A percentile compares a stretch with the other conserved stretches of the same genome.
phyloP scores from a whole-genome alignment of 73 alveolate genomes.

The Tetrahymena malaccensis region DNA sequence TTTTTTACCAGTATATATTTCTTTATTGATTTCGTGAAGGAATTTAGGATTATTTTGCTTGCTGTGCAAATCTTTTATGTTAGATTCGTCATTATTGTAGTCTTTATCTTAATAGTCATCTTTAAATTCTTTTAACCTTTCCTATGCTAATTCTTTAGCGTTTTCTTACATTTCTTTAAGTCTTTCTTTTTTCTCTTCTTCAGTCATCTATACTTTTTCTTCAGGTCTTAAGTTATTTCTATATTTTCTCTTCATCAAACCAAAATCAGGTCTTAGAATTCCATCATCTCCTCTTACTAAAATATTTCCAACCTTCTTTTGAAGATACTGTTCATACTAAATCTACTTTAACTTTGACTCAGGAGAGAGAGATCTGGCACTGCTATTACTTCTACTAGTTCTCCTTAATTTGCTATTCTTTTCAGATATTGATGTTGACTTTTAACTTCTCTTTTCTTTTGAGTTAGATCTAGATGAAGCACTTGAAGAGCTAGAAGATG shows the following conservation, averaged over 20 bases:
- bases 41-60: neutral
- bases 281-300: slow-evolving; percentile 10
- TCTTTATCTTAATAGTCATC: neutral
- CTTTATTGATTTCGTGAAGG: neutral
- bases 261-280: neutral
- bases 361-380: neutral
- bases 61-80: neutral
- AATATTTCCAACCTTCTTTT: slow-evolving; percentile 14
- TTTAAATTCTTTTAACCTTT: neutral
- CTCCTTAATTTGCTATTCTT: neutral
- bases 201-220: neutral
- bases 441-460: neutral
- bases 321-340: neutral
- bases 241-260: slow-evolving; percentile 9
- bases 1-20: neutral
- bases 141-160: neutral
- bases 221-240: neutral
- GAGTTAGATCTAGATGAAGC: neutral
- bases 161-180: neutral
- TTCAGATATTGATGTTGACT: slow-evolving; percentile 1
- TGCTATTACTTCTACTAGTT: neutral
- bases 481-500: neutral
- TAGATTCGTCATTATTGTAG: neutral
- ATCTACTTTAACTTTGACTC: neutral
- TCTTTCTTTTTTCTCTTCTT: neutral